Percentiles rank a stretch among this genome's conserved stretches.
Conservation (phyloP, 352 stramenopile species). For the Phytophthora fragariae region DNA sequence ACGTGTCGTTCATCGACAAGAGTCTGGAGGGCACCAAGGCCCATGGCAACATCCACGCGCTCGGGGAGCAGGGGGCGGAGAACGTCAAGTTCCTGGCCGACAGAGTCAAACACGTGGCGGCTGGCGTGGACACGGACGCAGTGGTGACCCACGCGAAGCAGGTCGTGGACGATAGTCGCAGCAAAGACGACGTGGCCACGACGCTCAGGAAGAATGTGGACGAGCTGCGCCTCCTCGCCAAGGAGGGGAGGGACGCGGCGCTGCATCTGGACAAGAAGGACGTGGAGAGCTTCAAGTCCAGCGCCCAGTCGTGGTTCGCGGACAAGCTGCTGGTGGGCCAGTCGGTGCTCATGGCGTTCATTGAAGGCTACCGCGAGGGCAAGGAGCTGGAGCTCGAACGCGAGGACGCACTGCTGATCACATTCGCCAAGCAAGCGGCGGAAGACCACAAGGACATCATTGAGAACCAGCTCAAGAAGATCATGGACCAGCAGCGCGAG, state of each 20-base stretch:
- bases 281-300: slow-evolving; percentile 64
- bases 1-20: slow-evolving; percentile 67
- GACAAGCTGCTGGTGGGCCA: slow-evolving; percentile 89
- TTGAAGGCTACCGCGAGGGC: slow-evolving; percentile 81
- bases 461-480: slow-evolving; percentile 73
- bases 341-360: slow-evolving; percentile 83
- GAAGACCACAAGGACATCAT: slow-evolving; percentile 79
- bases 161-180: slow-evolving; percentile 69
- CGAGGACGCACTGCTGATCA: slow-evolving; percentile 76
- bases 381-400: slow-evolving; percentile 81
- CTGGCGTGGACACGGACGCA: slow-evolving; percentile 71
- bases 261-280: slow-evolving; percentile 70
- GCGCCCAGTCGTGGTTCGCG: slow-evolving; percentile 79
- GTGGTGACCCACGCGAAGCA: slow-evolving; percentile 63
- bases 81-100: slow-evolving; percentile 71
- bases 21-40: slow-evolving; percentile 74
- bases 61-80: slow-evolving; percentile 51
- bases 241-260: slow-evolving; percentile 64
- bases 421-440: slow-evolving; percentile 77
- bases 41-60: slow-evolving; percentile 61
- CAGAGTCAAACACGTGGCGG: slow-evolving; percentile 58
- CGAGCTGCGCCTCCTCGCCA: slow-evolving; percentile 70
- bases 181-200: slow-evolving; percentile 71
- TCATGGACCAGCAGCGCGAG: slow-evolving; percentile 65
- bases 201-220: slow-evolving; percentile 78